Base-by-base conservation (phyloP, 345 rosid genomes). In the Melaleuca alternifolia region DNA sequence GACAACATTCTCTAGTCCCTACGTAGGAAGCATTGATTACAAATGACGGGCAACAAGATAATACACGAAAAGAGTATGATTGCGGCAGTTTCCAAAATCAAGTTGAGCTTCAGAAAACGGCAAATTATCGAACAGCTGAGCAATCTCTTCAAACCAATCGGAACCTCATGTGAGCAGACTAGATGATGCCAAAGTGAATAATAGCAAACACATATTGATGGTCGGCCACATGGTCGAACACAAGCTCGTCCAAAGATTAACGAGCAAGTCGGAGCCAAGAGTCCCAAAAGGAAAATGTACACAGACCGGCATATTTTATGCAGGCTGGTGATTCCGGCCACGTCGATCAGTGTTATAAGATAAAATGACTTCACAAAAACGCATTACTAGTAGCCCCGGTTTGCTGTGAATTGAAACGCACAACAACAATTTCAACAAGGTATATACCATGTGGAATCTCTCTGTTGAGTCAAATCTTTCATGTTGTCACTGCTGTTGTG, bases 101-200 rank as follows among this genome's bases (percentile, higher is more conserved):
- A 59, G n/a, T 8, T n/a, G 18, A 59, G n/a, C 14, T 59, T 59
- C 0, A 11, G 8, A 59, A 59, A 12, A 12, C 0, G 2, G 28
- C 37, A 0, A n/a, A 59, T 59, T 0, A 8, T 59, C 1, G 2
- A 59, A 59, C 0, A 1, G 4, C 9, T 59, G 2, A 59, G n/a
- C 6, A 59, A n/a, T 59, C 18, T 59, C 33, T 13, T n/a, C 3
- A n/a, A 59, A 59, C 1, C 28, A n/a, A n/a, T 12, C 0, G 0
- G 4, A 59, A 59, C 7, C 14, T 59, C 0, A 0, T 26, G 71
- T 13, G 0, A n/a, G 2, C 2, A 59, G 41, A 59, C 33, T 16
- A n/a, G 28, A 59, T 59, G 16, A 59, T 59, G 9, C 71, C 2
- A 1, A 59, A 59, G 71, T 41, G n/a, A 59, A 59, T 0, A 59